phyloP scores from a whole-genome alignment of 495 filamentous ascomycete genomes.

The Daldinia loculata region DNA sequence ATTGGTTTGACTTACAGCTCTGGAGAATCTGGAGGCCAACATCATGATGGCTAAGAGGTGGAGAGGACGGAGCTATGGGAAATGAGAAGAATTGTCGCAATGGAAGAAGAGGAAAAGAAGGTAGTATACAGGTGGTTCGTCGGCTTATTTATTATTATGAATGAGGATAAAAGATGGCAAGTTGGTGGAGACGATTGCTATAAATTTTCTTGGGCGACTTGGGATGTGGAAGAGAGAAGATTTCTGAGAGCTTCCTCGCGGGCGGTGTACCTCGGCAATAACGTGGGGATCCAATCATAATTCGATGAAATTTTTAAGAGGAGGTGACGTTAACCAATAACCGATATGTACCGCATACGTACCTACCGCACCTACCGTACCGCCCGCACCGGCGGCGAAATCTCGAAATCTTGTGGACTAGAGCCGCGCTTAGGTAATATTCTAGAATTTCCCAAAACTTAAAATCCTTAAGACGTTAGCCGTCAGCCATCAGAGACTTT shows the following conservation, averaged over 20 bases:
- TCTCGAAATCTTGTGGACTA: background rate
- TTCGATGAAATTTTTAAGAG: slow-evolving; percentile 25
- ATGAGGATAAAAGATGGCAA: slow-evolving; percentile 45
- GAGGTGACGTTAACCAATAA: slow-evolving; percentile 29
- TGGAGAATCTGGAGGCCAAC: slow-evolving; percentile 69
- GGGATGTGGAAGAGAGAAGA: slow-evolving; percentile 36
- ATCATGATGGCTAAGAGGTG: slow-evolving; percentile 61
- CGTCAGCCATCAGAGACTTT: background rate
- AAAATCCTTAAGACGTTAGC: background rate
- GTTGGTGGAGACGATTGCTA: slow-evolving; percentile 27
- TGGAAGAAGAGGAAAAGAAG: slow-evolving; percentile 38
- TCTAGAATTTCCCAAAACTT: slow-evolving; percentile 8
- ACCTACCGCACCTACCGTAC: slow-evolving; percentile 1
- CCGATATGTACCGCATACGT: slow-evolving; percentile 2
- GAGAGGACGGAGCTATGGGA: slow-evolving; percentile 35
- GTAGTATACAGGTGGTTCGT: slow-evolving; percentile 43
- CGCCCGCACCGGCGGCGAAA: slow-evolving; percentile 2
- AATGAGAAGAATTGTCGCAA: slow-evolving; percentile 25
- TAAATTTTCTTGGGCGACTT: slow-evolving; percentile 42
- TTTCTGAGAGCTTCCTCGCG: slow-evolving; percentile 47
- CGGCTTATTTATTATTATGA: slow-evolving; percentile 37
- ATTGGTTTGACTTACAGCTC: slow-evolving; percentile 70
- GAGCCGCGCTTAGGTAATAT: slow-evolving; percentile 38
- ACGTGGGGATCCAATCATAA: slow-evolving; percentile 22
- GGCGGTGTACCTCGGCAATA: slow-evolving; percentile 47